Percentiles rank a stretch among this genome's conserved stretches.
Evolutionary conservation across 2,329 filamentous ascomycete genomes (phyloP).

Genomic region (Ascochyta viciae-villosae): DNA sequence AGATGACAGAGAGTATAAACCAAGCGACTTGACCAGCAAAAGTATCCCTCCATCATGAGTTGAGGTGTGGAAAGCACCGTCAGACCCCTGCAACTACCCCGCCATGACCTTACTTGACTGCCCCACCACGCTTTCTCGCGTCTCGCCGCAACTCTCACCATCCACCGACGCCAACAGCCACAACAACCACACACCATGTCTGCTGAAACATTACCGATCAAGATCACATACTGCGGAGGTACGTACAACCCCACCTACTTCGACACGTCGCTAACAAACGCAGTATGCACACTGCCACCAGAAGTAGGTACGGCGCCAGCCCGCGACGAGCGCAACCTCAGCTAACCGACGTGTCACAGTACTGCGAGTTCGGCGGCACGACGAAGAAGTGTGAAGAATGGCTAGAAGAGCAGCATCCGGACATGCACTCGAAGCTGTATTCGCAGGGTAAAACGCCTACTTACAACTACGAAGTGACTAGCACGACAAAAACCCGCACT

Average conservation of each 20-base stretch:
- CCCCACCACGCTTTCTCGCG: conserved; percentile 27
- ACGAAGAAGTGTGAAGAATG: conserved; percentile 97
- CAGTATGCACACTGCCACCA: conserved; percentile 70
- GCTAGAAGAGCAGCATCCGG: conserved; percentile 77
- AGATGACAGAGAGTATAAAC: too few relatives aligned
- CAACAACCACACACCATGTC: conserved; percentile 27
- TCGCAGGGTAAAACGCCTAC: conserved; percentile 70
- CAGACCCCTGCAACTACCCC: conserved; percentile 20
- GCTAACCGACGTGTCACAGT: conserved; percentile 63
- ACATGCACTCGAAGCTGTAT: conserved; percentile 81
- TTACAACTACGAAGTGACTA: too few relatives aligned
- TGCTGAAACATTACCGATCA: conserved; percentile 55
- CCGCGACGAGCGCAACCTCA: conserved; percentile 1
- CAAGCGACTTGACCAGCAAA: too few relatives aligned
- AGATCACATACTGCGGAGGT: conserved; percentile 69
- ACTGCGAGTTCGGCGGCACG: conserved; percentile 98
- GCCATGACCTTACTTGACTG: conserved; percentile 10
- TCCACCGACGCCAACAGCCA: conserved; percentile 2
- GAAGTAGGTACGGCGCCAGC: conserved; percentile 63
- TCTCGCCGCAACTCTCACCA: conserved; percentile 16
- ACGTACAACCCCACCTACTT: conserved; percentile 27
- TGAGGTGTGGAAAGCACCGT: background rate
- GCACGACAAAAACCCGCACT: too few relatives aligned
- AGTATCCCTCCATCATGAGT: background rate
- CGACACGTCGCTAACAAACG: conserved; percentile 27